Conservation (phyloP, 768 basidiomycete genomes). For the Clitopilus hobsonii region DNA sequence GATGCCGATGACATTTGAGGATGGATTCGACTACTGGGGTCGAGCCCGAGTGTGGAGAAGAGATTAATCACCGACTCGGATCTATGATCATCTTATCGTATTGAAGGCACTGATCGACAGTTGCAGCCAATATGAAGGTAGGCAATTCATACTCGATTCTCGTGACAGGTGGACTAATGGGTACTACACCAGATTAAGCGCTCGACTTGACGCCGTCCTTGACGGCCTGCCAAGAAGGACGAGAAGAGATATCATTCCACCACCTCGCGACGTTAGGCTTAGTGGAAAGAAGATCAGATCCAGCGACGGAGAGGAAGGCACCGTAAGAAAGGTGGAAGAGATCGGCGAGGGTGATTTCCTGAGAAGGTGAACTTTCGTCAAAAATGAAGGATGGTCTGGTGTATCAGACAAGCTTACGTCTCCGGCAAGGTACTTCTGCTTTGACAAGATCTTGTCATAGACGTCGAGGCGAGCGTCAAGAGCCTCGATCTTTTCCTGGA, state of each 20-base stretch:
- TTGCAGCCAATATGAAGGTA: too few species aligned
- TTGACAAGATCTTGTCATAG: conserved; percentile 3
- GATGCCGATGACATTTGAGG: too few species aligned
- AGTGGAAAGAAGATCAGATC: not conserved
- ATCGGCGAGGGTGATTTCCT: not conserved
- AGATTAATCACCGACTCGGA: too few species aligned
- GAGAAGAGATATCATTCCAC: not conserved
- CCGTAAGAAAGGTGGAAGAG: not conserved
- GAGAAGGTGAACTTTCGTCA: not conserved
- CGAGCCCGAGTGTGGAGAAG: too few species aligned
- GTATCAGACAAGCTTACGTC: not conserved
- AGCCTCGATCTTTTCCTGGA: not conserved
- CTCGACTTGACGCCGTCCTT: conserved; percentile 14
- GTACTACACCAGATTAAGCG: too few species aligned
- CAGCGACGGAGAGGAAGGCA: not conserved
- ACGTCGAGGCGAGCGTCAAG: conserved; percentile 1
- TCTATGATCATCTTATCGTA: too few species aligned
- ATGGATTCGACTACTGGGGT: too few species aligned
- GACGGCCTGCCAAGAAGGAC: not conserved
- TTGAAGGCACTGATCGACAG: too few species aligned
- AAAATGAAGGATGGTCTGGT: not conserved
- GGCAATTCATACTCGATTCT: too few species aligned
- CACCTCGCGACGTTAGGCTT: not conserved
- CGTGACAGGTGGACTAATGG: too few species aligned
- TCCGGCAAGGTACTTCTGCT: conserved; percentile 6